These are phyloP conservation scores for Posidonia oceanica DNA, from an alignment of 116 monocot genomes.

Conservation along the genomic window DNA sequence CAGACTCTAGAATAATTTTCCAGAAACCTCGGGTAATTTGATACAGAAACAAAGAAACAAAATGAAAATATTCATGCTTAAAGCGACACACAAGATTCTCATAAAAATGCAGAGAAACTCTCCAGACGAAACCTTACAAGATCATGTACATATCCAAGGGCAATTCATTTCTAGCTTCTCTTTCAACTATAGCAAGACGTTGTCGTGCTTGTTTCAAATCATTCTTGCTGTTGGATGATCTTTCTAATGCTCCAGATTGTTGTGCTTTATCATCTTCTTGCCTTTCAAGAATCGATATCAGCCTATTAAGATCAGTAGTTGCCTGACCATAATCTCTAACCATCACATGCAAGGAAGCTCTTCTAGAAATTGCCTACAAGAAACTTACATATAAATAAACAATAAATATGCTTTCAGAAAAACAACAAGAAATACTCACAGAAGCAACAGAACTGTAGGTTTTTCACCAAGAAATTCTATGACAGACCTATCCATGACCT, in stretches of 20 bases:
- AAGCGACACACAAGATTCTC: not conserved
- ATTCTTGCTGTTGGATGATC: conserved; percentile 4
- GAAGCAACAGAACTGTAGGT: too few species aligned
- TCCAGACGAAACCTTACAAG: conserved; percentile 24
- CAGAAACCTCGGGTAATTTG: too few species aligned
- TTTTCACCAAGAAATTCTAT: too few species aligned
- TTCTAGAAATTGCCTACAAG: conserved; percentile 82
- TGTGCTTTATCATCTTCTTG: conserved; percentile 12
- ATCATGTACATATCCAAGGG: conserved; percentile 41
- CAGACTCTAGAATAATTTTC: too few species aligned
- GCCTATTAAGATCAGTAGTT: conserved; percentile 45
- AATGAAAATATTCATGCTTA: conserved; percentile 1
- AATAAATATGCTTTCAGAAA: too few species aligned
- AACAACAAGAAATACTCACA: too few species aligned
- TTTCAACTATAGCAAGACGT: conserved; percentile 29
- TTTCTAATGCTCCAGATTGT: conserved; percentile 1
- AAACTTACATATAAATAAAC: not conserved
- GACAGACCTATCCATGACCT: too few species aligned
- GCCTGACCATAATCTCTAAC: conserved; percentile 93
- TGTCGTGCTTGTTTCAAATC: conserved; percentile 12
- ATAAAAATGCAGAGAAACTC: not conserved
- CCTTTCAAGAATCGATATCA: conserved; percentile 63
- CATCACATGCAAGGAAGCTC: conserved; percentile 88
- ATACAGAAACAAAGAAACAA: not conserved
- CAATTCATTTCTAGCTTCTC: conserved; percentile 21